phyloP scores from a whole-genome alignment of 2,329 filamentous ascomycete species.

The Clarireedia paspali region DNA sequence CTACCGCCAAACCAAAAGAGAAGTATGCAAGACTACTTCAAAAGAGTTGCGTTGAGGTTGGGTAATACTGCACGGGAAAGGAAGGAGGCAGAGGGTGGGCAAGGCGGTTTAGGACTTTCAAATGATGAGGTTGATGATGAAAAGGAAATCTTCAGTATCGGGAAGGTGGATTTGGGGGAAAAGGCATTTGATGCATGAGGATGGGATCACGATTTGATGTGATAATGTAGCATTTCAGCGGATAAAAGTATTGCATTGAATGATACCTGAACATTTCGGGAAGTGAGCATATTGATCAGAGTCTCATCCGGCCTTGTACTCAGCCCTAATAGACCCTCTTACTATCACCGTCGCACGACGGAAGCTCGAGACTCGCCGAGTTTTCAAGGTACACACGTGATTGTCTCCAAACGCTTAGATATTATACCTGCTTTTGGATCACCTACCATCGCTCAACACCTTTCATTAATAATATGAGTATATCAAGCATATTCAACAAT shows the following conservation, averaged over 20 bases:
- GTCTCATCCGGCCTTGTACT: not conserved
- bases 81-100: constrained; percentile 83
- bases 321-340: not conserved
- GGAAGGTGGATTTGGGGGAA: constrained; percentile 76
- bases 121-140: constrained; percentile 93
- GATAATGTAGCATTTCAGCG: not conserved
- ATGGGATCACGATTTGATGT: not conserved
- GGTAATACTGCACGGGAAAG: constrained; percentile 84
- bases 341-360: too few relatives aligned
- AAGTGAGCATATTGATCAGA: too few relatives aligned
- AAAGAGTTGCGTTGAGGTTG: constrained; percentile 76
- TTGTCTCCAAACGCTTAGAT: too few relatives aligned
- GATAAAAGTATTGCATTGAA: not conserved
- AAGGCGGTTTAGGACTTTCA: constrained; percentile 75
- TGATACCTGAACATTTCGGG: not conserved
- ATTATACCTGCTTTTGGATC: not conserved
- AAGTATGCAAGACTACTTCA: constrained; percentile 96
- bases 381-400: too few relatives aligned
- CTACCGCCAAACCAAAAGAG: constrained; percentile 69
- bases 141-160: constrained; percentile 91
- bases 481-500: too few relatives aligned
- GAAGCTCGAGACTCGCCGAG: too few relatives aligned
- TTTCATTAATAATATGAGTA: too few relatives aligned
- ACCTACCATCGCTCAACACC: not conserved
- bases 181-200: constrained; percentile 27